phyloP scores from a whole-genome alignment of 2,329 filamentous ascomycete species.

The Pezicula carpinea region DNA sequence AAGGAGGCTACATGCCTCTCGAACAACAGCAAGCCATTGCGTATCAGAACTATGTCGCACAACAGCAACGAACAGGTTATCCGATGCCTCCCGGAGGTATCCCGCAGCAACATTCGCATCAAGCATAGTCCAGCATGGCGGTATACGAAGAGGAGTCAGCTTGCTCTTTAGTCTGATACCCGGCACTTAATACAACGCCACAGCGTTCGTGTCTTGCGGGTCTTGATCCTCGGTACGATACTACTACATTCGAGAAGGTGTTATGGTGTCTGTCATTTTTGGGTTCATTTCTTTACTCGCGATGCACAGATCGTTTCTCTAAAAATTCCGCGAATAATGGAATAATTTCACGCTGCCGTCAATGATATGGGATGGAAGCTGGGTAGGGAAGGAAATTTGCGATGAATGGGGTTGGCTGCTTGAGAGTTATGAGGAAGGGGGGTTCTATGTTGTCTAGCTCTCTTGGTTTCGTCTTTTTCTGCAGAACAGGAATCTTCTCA shows the following conservation, averaged over 20 bases:
- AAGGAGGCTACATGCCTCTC: slow-evolving; percentile 58
- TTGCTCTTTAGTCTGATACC: slow-evolving; percentile 47
- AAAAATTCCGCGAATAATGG: slow-evolving; percentile 20
- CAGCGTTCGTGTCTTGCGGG: slow-evolving; percentile 25
- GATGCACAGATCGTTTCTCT: slow-evolving; percentile 13
- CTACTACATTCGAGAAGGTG: slow-evolving; percentile 24
- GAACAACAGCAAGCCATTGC: slow-evolving; percentile 74
- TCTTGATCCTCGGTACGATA: slow-evolving; percentile 19
- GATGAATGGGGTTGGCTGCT: too few relatives aligned
- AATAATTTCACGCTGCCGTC: slow-evolving; percentile 14
- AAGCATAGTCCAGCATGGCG: slow-evolving; percentile 50
- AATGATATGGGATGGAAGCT: not conserved
- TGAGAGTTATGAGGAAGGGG: too few relatives aligned
- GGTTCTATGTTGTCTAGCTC: too few relatives aligned
- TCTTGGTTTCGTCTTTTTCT: not conserved
- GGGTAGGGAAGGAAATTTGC: too few relatives aligned
- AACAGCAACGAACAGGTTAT: slow-evolving; percentile 68
- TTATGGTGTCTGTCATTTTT: slow-evolving; percentile 25
- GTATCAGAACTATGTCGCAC: slow-evolving; percentile 78
- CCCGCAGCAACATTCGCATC: slow-evolving; percentile 78
- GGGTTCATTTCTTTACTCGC: slow-evolving; percentile 14
- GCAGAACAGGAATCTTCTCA: not conserved
- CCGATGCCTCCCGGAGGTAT: slow-evolving; percentile 74
- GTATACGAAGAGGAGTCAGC: slow-evolving; percentile 22
- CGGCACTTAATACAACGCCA: slow-evolving; percentile 44